These are phyloP conservation scores for Paecilomyces variotii DNA, from an alignment of 2,329 filamentous ascomycete genomes.

Conservation along the genomic window DNA sequence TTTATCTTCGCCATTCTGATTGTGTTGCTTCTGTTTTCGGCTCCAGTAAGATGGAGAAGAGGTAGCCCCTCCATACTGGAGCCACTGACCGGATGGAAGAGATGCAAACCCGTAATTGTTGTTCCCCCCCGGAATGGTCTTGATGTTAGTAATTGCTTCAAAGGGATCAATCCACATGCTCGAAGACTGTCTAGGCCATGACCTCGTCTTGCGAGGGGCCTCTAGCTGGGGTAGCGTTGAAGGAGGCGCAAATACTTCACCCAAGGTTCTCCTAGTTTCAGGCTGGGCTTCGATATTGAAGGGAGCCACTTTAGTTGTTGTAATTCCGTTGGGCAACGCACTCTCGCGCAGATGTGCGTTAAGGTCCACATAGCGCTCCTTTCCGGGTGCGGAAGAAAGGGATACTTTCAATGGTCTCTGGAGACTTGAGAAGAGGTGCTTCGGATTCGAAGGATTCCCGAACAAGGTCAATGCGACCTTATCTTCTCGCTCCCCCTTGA, in stretches of 20 bases:
- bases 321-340: conserved; percentile 66
- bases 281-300: conserved; percentile 27
- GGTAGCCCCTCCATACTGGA: conserved; percentile 34
- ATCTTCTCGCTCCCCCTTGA: conserved; percentile 40
- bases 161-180: conserved; percentile 34
- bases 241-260: conserved; percentile 37
- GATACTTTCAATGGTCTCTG: conserved; percentile 42
- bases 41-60: conserved; percentile 31
- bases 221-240: conserved; percentile 31
- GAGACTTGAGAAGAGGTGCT: conserved; percentile 80
- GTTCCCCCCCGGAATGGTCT: conserved; percentile 26
- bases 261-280: conserved; percentile 32
- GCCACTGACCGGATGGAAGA: conserved; percentile 35
- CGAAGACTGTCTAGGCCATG: conserved; percentile 23
- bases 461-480: conserved; percentile 65
- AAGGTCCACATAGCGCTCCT: conserved; percentile 30
- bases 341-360: conserved; percentile 52
- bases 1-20: conserved; percentile 15
- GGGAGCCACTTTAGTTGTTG: conserved; percentile 58
- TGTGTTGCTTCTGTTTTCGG: conserved; percentile 26
- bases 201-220: conserved; percentile 29
- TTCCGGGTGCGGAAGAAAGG: conserved; percentile 29
- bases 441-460: conserved; percentile 64
- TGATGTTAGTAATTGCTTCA: conserved; percentile 28
- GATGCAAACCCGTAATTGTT: conserved; percentile 33